Evolutionary conservation across 768 basidiomycete genomes (phyloP).

Genomic region (Phylloporus arenicola): DNA sequence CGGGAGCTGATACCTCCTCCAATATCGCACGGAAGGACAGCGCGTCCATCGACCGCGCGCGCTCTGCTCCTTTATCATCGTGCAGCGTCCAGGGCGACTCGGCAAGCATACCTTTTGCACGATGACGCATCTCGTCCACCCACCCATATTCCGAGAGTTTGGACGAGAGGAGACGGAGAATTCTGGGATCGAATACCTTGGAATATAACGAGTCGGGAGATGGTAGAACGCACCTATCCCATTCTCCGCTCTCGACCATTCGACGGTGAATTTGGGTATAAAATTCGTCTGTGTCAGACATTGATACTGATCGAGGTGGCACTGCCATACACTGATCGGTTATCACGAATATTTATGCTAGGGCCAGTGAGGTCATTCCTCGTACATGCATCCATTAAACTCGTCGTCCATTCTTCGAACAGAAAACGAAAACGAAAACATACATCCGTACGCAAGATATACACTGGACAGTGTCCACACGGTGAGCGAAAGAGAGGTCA

Average conservation of each 20-base stretch:
- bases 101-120: neutral
- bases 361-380: no score
- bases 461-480: conserved; percentile 6
- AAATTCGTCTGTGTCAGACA: neutral
- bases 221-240: neutral
- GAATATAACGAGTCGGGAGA: neutral
- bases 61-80: neutral
- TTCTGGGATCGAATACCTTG: neutral
- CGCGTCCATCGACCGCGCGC: neutral
- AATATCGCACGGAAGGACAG: neutral
- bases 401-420: neutral
- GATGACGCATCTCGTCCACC: neutral
- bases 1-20: neutral
- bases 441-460: neutral
- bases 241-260: neutral
- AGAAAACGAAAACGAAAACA: conserved; percentile 4
- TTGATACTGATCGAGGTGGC: neutral
- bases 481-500: conserved; percentile 16
- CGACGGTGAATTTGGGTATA: neutral
- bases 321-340: neutral
- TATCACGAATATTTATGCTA: no score
- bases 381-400: neutral
- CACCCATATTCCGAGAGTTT: neutral
- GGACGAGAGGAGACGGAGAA: neutral
- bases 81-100: neutral